Evolutionary conservation across 2,329 filamentous ascomycete genomes (phyloP), one percentile per base, ranked within the genome.

Genomic region (Colletotrichum horii): DNA sequence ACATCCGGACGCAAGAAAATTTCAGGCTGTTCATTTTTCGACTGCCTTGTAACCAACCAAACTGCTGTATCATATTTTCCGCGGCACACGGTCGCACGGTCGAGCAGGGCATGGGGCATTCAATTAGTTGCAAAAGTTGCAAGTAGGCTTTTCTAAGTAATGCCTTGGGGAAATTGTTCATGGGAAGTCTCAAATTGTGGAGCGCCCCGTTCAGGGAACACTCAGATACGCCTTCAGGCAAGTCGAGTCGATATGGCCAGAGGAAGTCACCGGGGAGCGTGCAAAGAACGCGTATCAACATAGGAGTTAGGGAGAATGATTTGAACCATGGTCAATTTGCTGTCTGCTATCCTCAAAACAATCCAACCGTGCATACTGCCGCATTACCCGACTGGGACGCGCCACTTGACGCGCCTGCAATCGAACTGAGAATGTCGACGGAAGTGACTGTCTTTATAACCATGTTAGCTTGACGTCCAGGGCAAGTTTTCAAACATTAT

Each of bases 51-150:
- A 74, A 70, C 71, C 74, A 74, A 34, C 19, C 61, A 70, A 36
- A 64, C 43, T 68, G 66, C 30, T 64, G 71, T 76, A 76, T 64
- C 74, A 76, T 76, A 76, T 65, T 74, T 74, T 69, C 65, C 56
- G 61, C 43, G 70, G 66, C 43, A 38, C 36, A 30, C 70, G 38
- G 61, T 34, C 64, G 66, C 43, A 38, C 36, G 64, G 64, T 48
- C 64, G 60, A 61, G 36, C 64, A 16, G 16, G 62, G 62, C 55
- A 66, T 68, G 70, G 65, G n/a, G 70, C 56, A 52, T 52, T 64
- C 43, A 65, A 28, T 30, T 36, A 65, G 24, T 61, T 38, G 56
- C 56, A 62, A 62, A 26, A 62, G 24, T 60, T 48, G 24, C 38
- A 26, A 32, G n/a, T 15, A n/a, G 36, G 34, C n/a, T 34, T 15